Percentiles rank a stretch among this genome's conserved stretches.
These are phyloP conservation scores for Boletus bicolor DNA, from an alignment of 768 basidiomycete species.

Conservation along the genomic window DNA sequence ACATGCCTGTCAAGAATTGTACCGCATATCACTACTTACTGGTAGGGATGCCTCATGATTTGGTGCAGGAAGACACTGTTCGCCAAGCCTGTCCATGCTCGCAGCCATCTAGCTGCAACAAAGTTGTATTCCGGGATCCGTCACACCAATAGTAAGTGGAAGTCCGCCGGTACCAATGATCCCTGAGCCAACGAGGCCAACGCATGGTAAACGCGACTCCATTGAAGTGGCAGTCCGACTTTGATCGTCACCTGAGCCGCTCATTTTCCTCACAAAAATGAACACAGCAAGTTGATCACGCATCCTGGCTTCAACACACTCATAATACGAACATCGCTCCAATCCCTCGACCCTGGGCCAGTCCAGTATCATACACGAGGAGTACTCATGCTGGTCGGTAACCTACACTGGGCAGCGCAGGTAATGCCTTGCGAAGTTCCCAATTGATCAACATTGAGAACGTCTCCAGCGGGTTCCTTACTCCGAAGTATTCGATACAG, in stretches of 20 bases:
- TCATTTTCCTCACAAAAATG: not conserved
- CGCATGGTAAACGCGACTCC: not conserved
- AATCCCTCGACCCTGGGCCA: slow-evolving; percentile 6
- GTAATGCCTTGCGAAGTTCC: not conserved
- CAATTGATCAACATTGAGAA: slow-evolving; percentile 1
- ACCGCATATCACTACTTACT: slow-evolving; percentile 3
- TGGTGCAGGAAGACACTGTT: not conserved
- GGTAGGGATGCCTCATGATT: not conserved
- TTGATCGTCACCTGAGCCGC: too few species aligned
- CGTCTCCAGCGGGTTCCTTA: not conserved
- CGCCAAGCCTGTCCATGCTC: not conserved
- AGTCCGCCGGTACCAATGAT: not conserved
- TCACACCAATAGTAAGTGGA: not conserved
- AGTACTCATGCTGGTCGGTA: slow-evolving; percentile 16
- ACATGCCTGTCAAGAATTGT: not conserved
- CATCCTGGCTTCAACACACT: not conserved
- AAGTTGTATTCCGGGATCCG: not conserved
- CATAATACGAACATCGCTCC: not conserved
- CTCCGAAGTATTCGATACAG: not conserved
- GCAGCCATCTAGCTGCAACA: not conserved
- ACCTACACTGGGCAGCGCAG: not conserved
- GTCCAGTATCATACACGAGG: slow-evolving; percentile 11
- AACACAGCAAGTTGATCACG: not conserved
- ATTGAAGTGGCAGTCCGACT: not conserved
- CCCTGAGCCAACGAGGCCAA: not conserved